These are phyloP conservation scores for Euphorbia schlechtendalii DNA, from an alignment of 441 rosid species.

Conservation along the genomic window DNA sequence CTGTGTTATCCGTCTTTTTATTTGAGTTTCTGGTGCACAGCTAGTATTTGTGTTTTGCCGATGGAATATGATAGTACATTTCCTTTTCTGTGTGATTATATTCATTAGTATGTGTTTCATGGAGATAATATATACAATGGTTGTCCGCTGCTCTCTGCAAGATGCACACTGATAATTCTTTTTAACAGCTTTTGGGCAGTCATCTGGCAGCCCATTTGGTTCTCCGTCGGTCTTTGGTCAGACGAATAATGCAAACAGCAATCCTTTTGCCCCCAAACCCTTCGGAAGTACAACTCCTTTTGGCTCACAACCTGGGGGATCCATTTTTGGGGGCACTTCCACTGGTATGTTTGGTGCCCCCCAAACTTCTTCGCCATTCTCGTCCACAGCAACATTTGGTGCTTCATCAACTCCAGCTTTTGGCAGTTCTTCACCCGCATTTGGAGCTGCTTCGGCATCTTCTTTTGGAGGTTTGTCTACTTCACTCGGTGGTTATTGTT, in stretches of 20 bases:
- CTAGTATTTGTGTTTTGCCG: background rate
- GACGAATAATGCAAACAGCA: slow-evolving; percentile 47
- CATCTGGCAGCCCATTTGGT: slow-evolving; percentile 73
- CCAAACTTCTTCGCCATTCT: slow-evolving; percentile 63
- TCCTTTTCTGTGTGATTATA: background rate
- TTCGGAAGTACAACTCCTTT: slow-evolving; percentile 64
- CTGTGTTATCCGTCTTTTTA: background rate
- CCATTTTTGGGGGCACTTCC: slow-evolving; percentile 82
- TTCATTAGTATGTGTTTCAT: background rate
- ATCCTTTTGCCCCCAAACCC: slow-evolving; percentile 77
- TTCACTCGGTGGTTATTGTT: slow-evolving; percentile 50
- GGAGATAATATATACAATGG: background rate
- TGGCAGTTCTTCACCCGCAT: slow-evolving; percentile 57
- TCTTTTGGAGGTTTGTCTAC: slow-evolving; percentile 60
- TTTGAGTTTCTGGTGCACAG: background rate
- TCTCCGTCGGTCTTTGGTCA: slow-evolving; percentile 78
- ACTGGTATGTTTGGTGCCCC: slow-evolving; percentile 83
- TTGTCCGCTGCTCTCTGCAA: slow-evolving; percentile 9
- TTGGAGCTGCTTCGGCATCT: slow-evolving; percentile 60
- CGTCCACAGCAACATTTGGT: slow-evolving; percentile 62
- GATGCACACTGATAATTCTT: slow-evolving; percentile 14
- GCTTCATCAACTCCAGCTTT: slow-evolving; percentile 68
- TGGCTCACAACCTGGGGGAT: slow-evolving; percentile 69
- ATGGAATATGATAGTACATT: background rate
- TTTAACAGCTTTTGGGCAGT: slow-evolving; percentile 84